Conservation (phyloP, 1,284 basidiomycete species). For the Cerrena zonata region DNA sequence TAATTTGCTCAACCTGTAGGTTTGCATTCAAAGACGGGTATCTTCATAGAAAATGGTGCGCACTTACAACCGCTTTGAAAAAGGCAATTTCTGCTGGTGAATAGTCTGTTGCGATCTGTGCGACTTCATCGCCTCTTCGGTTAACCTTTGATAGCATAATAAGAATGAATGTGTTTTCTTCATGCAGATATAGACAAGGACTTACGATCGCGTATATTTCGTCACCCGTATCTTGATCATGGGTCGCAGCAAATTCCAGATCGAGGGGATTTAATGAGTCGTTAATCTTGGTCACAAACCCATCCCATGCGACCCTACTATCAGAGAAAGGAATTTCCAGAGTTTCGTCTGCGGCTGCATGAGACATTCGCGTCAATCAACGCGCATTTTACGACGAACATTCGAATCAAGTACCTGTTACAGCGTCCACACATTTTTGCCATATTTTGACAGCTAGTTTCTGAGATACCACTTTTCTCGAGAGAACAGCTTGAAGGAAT, state of each 20-base stretch:
- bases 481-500: conserved; percentile 72
- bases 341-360: conserved; percentile 44
- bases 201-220: conserved; percentile 64
- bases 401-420: conserved; percentile 40
- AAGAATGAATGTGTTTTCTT: background rate
- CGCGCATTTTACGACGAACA: conserved; percentile 16
- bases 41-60: background rate
- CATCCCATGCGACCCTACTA: conserved; percentile 48
- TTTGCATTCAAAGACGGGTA: background rate
- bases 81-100: conserved; percentile 69
- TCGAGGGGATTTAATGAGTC: conserved; percentile 58
- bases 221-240: conserved; percentile 60
- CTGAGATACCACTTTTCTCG: conserved; percentile 58
- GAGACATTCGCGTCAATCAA: conserved; percentile 5
- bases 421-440: conserved; percentile 57
- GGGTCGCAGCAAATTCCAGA: conserved; percentile 59
- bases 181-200: background rate
- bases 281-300: conserved; percentile 57
- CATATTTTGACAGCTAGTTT: conserved; percentile 61
- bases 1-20: conserved; percentile 79
- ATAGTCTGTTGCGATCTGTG: conserved; percentile 80
- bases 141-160: conserved; percentile 53
- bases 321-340: conserved; percentile 42
- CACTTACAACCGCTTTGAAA: conserved; percentile 72
- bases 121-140: conserved; percentile 67